Evolutionary conservation across 1,139 yeast genomes (phyloP).

Genomic region (Petasospora fabianii): DNA sequence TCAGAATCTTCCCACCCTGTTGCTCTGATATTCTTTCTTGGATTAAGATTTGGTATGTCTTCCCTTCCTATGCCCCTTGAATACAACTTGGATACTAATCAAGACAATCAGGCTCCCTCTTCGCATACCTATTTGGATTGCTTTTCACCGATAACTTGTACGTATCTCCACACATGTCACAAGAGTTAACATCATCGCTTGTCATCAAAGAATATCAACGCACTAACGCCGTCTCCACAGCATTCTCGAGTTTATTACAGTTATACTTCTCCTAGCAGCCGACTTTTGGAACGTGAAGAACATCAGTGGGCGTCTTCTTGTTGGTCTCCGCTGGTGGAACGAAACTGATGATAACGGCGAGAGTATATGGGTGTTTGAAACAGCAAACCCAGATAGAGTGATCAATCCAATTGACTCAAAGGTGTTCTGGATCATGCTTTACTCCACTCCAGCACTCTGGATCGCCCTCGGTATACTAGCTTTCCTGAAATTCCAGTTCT

Average conservation of each 20-base stretch:
- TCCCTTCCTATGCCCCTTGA: neutral
- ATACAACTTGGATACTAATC: constrained; percentile 2
- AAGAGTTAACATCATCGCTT: too few species aligned
- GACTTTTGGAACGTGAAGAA: constrained; percentile 96
- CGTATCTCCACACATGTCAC: constrained; percentile 16
- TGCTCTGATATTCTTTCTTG: constrained; percentile 62
- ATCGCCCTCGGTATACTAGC: constrained; percentile 69
- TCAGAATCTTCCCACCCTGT: constrained; percentile 78
- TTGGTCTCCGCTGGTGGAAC: constrained; percentile 96
- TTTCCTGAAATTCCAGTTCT: constrained; percentile 67
- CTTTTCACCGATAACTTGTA: constrained; percentile 59
- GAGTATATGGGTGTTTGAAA: constrained; percentile 85
- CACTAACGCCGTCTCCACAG: constrained; percentile 24
- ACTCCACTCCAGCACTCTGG: constrained; percentile 78
- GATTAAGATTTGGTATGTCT: constrained; percentile 48
- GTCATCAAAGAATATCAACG: too few species aligned
- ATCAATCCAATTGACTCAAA: constrained; percentile 91
- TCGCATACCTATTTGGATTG: constrained; percentile 67
- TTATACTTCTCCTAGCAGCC: constrained; percentile 71
- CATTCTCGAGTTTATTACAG: constrained; percentile 72
- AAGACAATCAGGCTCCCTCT: constrained; percentile 42
- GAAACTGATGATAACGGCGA: constrained; percentile 59
- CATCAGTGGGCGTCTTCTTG: constrained; percentile 82
- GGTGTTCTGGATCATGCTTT: constrained; percentile 79
- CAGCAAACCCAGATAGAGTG: constrained; percentile 75